Base-by-base conservation (phyloP, 1,284 basidiomycete genomes). In the Tilletia horrida region DNA sequence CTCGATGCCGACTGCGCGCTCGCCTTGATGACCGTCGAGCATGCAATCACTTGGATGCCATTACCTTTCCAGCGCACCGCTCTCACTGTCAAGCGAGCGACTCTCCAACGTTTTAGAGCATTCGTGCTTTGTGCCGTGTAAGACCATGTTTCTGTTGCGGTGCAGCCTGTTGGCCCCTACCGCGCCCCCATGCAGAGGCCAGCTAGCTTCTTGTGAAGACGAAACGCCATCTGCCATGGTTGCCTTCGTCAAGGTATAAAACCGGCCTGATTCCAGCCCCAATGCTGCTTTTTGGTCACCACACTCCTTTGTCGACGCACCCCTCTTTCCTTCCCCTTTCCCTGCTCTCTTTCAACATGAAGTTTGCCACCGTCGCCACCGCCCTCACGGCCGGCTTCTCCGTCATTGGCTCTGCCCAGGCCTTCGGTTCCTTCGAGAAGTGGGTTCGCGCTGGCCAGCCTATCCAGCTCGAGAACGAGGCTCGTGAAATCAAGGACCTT, bases 401-500 rank as follows among this genome's bases (percentile, higher is more conserved):
- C 14, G 55, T 73, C 52, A 59, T 70, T 42, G 40, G 65, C 67
- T 43, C 66, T 8, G 72, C 62, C 21, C 44, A 68, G 63, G 72
- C 72, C 16, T 74, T 74, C 43, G 71, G 71, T 29, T 64, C 70
- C 35, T 74, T 66, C 42, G 68, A 50, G 47, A 63, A 68, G 50
- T 59, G 63, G 63, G 57, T 31, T 64, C 62, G 62, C 27, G 65
- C 67, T 31, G 65, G 72, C 62, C 70, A 74, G 63, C 64, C 68
- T 47, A 69, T 63, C 27, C 72, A 72, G 64, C 65, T 74, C 65
- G 62, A 74, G 40, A 64, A 63, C 52, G 69, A 29, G 16, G 31
- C 68, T 35, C 67, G 65, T 18, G 43, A 70, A 63, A 67, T 74
- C 65, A 72, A 71, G 44, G 66, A 44, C 42, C 71, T 71, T 50